phyloP scores from a whole-genome alignment of 2,329 filamentous ascomycete species.

The Fusarium newnesense region DNA sequence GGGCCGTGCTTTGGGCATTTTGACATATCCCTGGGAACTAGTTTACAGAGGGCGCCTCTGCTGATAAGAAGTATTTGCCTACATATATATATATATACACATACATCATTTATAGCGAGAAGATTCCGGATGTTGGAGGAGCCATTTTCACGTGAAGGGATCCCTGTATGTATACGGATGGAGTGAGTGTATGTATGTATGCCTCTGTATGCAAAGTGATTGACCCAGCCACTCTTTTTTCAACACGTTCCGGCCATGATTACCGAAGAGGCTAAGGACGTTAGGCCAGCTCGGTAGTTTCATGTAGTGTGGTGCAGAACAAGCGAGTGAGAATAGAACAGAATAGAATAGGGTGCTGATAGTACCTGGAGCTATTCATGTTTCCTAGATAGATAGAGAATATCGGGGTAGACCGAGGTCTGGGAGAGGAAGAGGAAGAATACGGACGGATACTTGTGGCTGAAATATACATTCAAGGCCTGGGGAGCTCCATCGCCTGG shows the following conservation, averaged over 20 bases:
- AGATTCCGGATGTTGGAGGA: slow-evolving; percentile 1
- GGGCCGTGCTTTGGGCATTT: slow-evolving; percentile 23
- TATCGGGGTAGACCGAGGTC: not conserved
- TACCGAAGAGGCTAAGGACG: slow-evolving; percentile 32
- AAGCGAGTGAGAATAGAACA: not conserved
- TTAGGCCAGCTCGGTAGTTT: slow-evolving; percentile 33
- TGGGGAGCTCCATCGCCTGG: not conserved
- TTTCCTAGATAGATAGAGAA: not conserved
- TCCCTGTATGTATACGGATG: slow-evolving; percentile 6
- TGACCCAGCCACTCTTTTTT: slow-evolving; percentile 37
- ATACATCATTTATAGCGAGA: not conserved
- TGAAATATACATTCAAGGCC: not conserved
- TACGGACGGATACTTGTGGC: not conserved
- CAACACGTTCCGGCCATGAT: slow-evolving; percentile 26
- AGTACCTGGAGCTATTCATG: not conserved
- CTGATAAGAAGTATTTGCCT: slow-evolving; percentile 17
- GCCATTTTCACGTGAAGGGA: slow-evolving; percentile 35
- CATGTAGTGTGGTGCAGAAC: slow-evolving; percentile 23
- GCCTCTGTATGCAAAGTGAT: slow-evolving; percentile 2
- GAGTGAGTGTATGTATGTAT: not conserved
- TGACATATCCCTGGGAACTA: slow-evolving; percentile 8
- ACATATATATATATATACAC: slow-evolving; percentile 12
- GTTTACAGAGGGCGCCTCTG: slow-evolving; percentile 6
- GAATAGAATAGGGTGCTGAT: not conserved
- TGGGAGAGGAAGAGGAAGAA: not conserved